These are phyloP conservation scores for Chrysosphaeria jannelii DNA, from an alignment of 2,329 filamentous ascomycete species.

Conservation along the genomic window DNA sequence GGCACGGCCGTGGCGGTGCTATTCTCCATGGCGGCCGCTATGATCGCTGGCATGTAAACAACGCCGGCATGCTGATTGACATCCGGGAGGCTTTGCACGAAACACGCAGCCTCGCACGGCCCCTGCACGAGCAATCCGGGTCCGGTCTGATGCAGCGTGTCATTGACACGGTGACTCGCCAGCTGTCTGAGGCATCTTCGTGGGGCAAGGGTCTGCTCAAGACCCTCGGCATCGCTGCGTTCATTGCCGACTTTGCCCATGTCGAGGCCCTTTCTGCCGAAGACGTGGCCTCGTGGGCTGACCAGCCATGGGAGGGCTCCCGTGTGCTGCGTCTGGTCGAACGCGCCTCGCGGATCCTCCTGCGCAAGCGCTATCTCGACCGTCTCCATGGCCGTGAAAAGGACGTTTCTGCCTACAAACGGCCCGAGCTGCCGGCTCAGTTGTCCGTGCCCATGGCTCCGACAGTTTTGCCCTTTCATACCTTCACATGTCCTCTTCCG, in stretches of 20 bases:
- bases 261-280: too few species aligned
- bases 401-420: conserved; percentile 24
- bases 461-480: conserved; percentile 89
- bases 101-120: too few species aligned
- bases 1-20: conserved; percentile 69
- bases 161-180: conserved; percentile 66
- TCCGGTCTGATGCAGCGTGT: conserved; percentile 77
- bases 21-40: conserved; percentile 39
- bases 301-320: conserved; percentile 64
- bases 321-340: conserved; percentile 60
- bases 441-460: conserved; percentile 64
- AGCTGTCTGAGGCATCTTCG: conserved; percentile 54
- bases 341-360: conserved; percentile 45
- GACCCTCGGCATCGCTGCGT: conserved; percentile 5
- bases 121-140: conserved; percentile 21
- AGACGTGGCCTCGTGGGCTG: conserved; percentile 33
- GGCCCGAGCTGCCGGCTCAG: conserved; percentile 41
- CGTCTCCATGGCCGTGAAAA: conserved; percentile 28
- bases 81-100: too few species aligned
- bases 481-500: conserved; percentile 79
- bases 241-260: too few species aligned
- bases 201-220: conserved; percentile 38
- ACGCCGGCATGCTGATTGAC: conserved; percentile 55
- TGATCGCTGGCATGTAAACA: conserved; percentile 84
- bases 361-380: conserved; percentile 72